Percentiles rank a stretch among this genome's conserved stretches.
phyloP scores from a whole-genome alignment of 768 basidiomycete species.

The Termitomyces eurrhizus region DNA sequence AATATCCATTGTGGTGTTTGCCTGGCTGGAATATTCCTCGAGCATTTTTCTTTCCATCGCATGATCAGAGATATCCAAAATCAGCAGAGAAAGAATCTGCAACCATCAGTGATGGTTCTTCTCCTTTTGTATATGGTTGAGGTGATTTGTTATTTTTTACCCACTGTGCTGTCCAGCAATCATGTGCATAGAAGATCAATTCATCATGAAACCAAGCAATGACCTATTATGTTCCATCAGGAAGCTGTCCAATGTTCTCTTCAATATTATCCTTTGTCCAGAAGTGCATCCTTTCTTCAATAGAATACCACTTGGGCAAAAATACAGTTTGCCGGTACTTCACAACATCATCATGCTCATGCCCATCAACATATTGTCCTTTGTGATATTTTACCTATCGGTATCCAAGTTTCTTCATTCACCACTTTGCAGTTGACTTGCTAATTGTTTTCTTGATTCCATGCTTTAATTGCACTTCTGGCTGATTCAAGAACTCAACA shows the following conservation, averaged over 20 bases:
- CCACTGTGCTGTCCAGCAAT: too few species aligned
- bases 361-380: too few species aligned
- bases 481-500: constrained; percentile 6
- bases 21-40: constrained; percentile 22
- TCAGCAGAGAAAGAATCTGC: constrained; percentile 15
- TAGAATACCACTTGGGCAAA: too few species aligned
- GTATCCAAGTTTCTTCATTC: too few species aligned
- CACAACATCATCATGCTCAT: too few species aligned
- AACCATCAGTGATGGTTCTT: constrained; percentile 20
- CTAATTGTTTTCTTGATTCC: too few species aligned
- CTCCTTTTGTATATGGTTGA: too few species aligned
- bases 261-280: constrained; percentile 16
- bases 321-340: too few species aligned
- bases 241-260: neutral
- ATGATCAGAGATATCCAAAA: constrained; percentile 24
- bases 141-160: too few species aligned
- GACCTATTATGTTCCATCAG: neutral
- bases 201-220: constrained; percentile 27
- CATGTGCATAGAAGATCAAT: constrained; percentile 23
- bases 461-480: neutral
- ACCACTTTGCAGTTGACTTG: too few species aligned
- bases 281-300: constrained; percentile 6
- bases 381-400: too few species aligned
- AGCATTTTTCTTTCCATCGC: constrained; percentile 17
- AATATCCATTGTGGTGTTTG: too few species aligned